Evolutionary conservation across 23 red algal genomes (phyloP), one percentile per base, ranked within the genome.

Genomic region (Agarophyton chilense): DNA sequence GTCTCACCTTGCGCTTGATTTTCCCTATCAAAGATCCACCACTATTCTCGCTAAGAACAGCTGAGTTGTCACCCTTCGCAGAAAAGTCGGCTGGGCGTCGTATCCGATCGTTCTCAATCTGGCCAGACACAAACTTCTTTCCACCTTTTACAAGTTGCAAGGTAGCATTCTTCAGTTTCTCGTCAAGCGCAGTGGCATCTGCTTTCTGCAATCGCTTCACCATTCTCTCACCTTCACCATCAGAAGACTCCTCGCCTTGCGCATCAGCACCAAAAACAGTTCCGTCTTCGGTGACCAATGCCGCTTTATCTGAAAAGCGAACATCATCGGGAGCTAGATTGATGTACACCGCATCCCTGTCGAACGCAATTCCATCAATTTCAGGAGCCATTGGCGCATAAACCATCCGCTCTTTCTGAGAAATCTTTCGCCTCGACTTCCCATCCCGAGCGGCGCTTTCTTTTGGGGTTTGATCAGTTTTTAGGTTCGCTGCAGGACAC

Each of bases 331-430:
- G 79, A 13, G 83, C 81, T 36, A 99, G 47, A 57, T 94, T 80
- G 58, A 99, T 94, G 41, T 99, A 99, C 12, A 95, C 82, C 10
- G 97, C 97, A 55, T 99, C 97, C 25, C 86, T 64, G 68, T 99
- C 97, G 63, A 94, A 99, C 11, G 88, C 57, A 55, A 99, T 90
- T n/a, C 97, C 97, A 43, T 95, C 94, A 17, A 99, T 83, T 53
- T 95, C 93, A 42, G 85, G 58, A 11, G 87, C 92, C 97, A 99
- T 99, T 10, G 97, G 97, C 10, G 97, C 97, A 47, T 99, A 88
- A 32, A 99, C 25, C 39, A 94, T 58, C 19, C 97, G 66, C 70
- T 99, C 97, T 40, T 82, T 95, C 36, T 84, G 67, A 52, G 54
- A 61, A 19, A 99, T 54, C 63, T 61, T 89, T 47, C 95, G 52